Percentiles rank a stretch among this genome's conserved stretches.
These are phyloP conservation scores for Akebia trifoliata DNA, from an alignment of 164 flowering plant genomes.

Conservation along the genomic window DNA sequence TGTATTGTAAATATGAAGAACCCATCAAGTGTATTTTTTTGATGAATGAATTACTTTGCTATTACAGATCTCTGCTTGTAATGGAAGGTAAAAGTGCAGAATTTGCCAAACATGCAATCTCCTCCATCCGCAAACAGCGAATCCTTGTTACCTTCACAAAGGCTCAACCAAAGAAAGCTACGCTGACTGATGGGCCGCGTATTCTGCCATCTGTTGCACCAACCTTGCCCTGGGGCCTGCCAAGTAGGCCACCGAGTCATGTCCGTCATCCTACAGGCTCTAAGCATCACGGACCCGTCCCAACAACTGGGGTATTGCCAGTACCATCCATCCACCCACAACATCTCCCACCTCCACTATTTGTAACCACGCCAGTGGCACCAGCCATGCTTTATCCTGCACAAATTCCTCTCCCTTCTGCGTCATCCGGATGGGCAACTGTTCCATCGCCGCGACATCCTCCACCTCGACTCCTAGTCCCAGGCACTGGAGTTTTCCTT, in stretches of 20 bases:
- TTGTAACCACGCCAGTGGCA: slow-evolving; percentile 46
- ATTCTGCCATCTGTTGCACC: slow-evolving; percentile 26
- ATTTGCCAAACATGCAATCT: slow-evolving; percentile 64
- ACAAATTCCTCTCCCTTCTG: slow-evolving; percentile 53
- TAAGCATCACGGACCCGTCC: slow-evolving; percentile 46
- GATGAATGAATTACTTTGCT: background rate
- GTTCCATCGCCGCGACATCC: slow-evolving; percentile 53
- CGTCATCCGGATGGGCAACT: slow-evolving; percentile 57
- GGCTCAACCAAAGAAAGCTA: slow-evolving; percentile 46
- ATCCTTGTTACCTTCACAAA: slow-evolving; percentile 66
- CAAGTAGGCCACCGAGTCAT: slow-evolving; percentile 42
- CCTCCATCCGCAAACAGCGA: slow-evolving; percentile 62
- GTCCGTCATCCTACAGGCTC: slow-evolving; percentile 44
- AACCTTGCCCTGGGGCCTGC: slow-evolving; percentile 51
- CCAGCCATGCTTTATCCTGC: slow-evolving; percentile 53
- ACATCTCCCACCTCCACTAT: slow-evolving; percentile 46
- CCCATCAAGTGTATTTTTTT: background rate
- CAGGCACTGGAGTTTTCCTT: slow-evolving; percentile 94
- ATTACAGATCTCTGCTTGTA: slow-evolving; percentile 59
- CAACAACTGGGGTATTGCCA: slow-evolving; percentile 60
- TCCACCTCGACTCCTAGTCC: slow-evolving; percentile 55
- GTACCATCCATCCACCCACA: slow-evolving; percentile 44
- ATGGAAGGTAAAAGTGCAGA: slow-evolving; percentile 82
- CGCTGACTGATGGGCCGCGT: slow-evolving; percentile 28
- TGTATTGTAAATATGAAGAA: background rate